These are phyloP conservation scores for Amylocarpus encephaloides DNA, from an alignment of 2,329 filamentous ascomycete species.

Conservation along the genomic window DNA sequence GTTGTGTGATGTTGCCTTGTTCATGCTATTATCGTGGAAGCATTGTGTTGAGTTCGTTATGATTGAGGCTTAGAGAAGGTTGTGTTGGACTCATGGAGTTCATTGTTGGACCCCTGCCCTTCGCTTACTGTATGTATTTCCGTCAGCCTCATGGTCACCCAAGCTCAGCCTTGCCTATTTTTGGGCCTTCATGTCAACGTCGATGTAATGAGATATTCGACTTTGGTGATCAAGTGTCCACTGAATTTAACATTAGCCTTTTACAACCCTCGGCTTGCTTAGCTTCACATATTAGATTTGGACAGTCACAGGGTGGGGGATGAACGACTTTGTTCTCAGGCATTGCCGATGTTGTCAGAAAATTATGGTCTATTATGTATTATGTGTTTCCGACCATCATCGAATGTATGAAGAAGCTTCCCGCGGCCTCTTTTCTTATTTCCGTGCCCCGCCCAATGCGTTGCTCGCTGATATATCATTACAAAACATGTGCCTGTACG, in stretches of 20 bases:
- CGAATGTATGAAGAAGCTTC: not conserved
- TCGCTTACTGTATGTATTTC: constrained; percentile 20
- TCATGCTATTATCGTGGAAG: constrained; percentile 37
- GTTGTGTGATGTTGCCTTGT: constrained; percentile 36
- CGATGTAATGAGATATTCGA: too few species aligned
- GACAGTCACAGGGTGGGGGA: too few species aligned
- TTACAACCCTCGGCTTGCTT: too few species aligned
- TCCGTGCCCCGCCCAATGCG: not conserved
- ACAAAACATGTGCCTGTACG: not conserved
- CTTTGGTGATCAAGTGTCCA: too few species aligned
- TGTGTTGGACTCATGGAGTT: constrained; percentile 5
- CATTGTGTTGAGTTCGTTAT: constrained; percentile 30
- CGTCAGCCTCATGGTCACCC: not conserved
- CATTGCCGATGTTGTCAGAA: not conserved
- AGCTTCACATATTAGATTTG: too few species aligned
- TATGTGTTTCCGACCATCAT: not conserved
- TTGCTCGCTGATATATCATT: not conserved
- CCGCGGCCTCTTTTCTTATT: not conserved
- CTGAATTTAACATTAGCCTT: too few species aligned
- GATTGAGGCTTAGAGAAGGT: constrained; percentile 4
- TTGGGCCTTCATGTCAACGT: too few species aligned
- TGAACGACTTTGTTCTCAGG: too few species aligned
- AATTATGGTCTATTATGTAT: not conserved
- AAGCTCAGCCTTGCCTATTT: too few species aligned
- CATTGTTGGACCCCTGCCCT: constrained; percentile 6